Evolutionary conservation across 1,284 basidiomycete species (phyloP).

Genomic region (Ceratobasidium sp.): DNA sequence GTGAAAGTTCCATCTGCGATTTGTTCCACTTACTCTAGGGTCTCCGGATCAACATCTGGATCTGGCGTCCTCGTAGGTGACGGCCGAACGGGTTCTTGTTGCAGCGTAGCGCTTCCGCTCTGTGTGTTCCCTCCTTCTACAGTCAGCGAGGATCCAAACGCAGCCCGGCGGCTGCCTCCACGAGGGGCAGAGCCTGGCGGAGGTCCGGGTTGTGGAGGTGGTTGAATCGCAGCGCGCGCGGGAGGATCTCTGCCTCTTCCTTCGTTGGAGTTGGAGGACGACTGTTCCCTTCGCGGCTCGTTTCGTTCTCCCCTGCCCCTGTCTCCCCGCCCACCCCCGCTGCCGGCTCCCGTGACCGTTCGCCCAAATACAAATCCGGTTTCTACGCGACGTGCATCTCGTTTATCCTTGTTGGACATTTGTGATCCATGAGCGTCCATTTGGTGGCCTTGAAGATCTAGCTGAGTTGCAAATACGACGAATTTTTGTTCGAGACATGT

Average conservation of each 20-base stretch:
- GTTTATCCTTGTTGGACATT: slow-evolving; percentile 79
- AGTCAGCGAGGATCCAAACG: slow-evolving; percentile 30
- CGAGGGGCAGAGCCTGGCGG: slow-evolving; percentile 12
- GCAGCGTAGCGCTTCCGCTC: background rate
- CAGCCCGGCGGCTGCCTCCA: slow-evolving; percentile 27
- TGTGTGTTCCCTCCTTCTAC: background rate
- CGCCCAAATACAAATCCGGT: slow-evolving; percentile 82
- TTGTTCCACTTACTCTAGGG: slow-evolving; percentile 7
- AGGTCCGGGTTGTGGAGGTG: slow-evolving; percentile 9
- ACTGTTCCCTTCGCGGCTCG: background rate
- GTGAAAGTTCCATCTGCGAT: background rate
- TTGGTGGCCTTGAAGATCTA: slow-evolving; percentile 94
- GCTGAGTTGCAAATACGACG: slow-evolving; percentile 86
- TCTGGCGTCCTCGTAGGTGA: slow-evolving; percentile 18
- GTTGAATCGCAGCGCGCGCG: slow-evolving; percentile 4
- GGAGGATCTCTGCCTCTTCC: slow-evolving; percentile 2
- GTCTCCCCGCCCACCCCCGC: slow-evolving; percentile 40
- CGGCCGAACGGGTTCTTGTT: background rate
- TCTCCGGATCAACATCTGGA: slow-evolving; percentile 25
- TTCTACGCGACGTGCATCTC: slow-evolving; percentile 78
- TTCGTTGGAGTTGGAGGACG: slow-evolving; percentile 1
- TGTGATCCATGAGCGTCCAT: slow-evolving; percentile 83
- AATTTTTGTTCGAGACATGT: slow-evolving; percentile 88
- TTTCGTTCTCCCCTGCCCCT: slow-evolving; percentile 42
- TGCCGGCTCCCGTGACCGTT: slow-evolving; percentile 52